These are phyloP conservation scores for Botrytis porri DNA, from an alignment of 2,329 filamentous ascomycete genomes.

Conservation along the genomic window DNA sequence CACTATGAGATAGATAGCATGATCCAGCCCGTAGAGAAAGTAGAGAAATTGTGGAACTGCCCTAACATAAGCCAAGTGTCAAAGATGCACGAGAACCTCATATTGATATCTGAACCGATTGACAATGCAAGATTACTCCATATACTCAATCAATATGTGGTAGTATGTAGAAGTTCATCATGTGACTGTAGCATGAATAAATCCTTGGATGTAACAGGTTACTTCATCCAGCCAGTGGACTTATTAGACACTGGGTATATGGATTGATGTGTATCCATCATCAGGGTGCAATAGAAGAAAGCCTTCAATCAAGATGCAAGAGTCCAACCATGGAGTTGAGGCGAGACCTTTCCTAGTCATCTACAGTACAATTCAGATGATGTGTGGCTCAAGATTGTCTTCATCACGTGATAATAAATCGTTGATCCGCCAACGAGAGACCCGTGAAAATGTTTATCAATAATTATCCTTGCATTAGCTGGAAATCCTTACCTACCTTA, in stretches of 20 bases:
- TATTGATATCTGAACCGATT: not conserved
- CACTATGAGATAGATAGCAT: not conserved
- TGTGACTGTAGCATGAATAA: too few species aligned
- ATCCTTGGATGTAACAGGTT: too few species aligned
- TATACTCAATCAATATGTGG: too few species aligned
- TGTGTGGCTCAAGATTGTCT: not conserved
- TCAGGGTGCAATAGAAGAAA: not conserved
- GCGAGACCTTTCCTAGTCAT: not conserved
- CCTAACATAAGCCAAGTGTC: not conserved
- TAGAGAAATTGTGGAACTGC: not conserved
- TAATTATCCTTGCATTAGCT: constrained; percentile 4
- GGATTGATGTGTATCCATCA: not conserved
- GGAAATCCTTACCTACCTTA: not conserved
- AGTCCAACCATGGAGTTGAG: not conserved
- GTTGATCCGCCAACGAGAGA: constrained; percentile 1
- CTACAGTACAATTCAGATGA: not conserved
- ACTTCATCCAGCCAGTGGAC: too few species aligned
- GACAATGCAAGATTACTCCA: not conserved
- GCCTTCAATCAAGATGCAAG: not conserved
- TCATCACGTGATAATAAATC: not conserved
- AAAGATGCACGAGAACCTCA: not conserved
- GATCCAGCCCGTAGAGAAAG: not conserved
- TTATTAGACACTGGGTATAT: too few species aligned
- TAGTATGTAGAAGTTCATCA: too few species aligned
- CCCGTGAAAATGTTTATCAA: constrained; percentile 13